Evolutionary conservation across 2,329 filamentous ascomycete species (phyloP).

Genomic region (Alternaria sp.): DNA sequence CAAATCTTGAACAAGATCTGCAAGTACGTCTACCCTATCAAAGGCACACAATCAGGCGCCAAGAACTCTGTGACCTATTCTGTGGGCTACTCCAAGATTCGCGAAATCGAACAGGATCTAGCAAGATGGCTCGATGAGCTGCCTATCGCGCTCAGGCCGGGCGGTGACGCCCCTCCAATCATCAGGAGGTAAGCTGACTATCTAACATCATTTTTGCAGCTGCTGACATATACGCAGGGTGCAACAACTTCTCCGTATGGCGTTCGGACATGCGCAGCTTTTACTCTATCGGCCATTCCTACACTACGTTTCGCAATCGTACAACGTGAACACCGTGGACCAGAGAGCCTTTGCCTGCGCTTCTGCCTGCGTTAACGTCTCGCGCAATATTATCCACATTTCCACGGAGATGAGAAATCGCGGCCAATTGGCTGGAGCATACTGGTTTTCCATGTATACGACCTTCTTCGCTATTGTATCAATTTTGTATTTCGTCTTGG

Average conservation of each 20-base stretch:
- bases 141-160: constrained; percentile 78
- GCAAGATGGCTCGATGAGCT: constrained; percentile 70
- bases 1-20: constrained; percentile 67
- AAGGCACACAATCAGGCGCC: constrained; percentile 51
- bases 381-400: constrained; percentile 79
- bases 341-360: constrained; percentile 79
- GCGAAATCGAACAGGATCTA: constrained; percentile 68
- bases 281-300: constrained; percentile 83
- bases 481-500: constrained; percentile 78
- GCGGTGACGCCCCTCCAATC: constrained; percentile 75
- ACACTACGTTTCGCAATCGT: constrained; percentile 75
- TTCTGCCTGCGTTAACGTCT: constrained; percentile 69
- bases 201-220: background rate
- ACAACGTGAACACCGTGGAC: constrained; percentile 63
- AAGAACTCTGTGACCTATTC: constrained; percentile 61
- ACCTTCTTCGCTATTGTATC: constrained; percentile 83
- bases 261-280: constrained; percentile 84
- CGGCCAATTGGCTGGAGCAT: constrained; percentile 77
- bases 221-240: constrained; percentile 47
- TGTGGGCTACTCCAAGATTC: constrained; percentile 68
- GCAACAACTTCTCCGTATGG: constrained; percentile 78
- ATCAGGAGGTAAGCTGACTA: constrained; percentile 71
- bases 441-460: constrained; percentile 87
- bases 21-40: constrained; percentile 68
- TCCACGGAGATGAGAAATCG: constrained; percentile 78